These are phyloP conservation scores for Rhododendron vialii DNA, from an alignment of 148 eudicot species.

Conservation along the genomic window DNA sequence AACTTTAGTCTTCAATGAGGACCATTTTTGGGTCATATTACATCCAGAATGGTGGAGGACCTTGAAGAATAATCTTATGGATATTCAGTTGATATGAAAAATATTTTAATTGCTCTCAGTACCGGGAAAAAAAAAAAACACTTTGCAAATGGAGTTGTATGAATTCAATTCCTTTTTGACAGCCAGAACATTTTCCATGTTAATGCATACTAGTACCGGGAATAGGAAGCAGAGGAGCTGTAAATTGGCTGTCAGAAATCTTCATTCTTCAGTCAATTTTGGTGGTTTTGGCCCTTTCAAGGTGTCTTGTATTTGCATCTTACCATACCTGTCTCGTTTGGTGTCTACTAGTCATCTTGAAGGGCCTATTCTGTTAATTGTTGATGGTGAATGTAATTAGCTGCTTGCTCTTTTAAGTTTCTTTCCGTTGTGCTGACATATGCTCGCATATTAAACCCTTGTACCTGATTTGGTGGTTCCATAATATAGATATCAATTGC, in stretches of 20 bases:
- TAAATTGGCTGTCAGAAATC: background rate
- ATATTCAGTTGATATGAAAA: background rate
- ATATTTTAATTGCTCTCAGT: background rate
- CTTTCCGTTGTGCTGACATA: background rate
- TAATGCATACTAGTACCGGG: background rate
- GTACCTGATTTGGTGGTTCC: background rate
- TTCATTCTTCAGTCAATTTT: background rate
- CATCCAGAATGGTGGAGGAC: background rate
- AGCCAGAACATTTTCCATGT: background rate
- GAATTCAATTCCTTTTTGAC: background rate
- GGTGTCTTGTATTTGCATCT: background rate
- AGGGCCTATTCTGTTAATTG: background rate
- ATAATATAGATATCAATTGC: background rate
- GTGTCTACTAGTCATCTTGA: background rate
- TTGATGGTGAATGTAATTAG: background rate
- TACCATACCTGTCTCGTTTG: background rate
- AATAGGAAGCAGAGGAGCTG: background rate
- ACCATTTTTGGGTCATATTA: background rate
- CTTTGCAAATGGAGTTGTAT: background rate
- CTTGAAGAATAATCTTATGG: background rate
- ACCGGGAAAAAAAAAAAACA: background rate
- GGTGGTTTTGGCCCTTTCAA: background rate
- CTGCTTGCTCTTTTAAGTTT: background rate
- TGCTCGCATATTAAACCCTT: background rate
- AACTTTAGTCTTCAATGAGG: background rate